Base-by-base conservation (phyloP, 2,329 filamentous ascomycete genomes). In the Penicillium sp. region DNA sequence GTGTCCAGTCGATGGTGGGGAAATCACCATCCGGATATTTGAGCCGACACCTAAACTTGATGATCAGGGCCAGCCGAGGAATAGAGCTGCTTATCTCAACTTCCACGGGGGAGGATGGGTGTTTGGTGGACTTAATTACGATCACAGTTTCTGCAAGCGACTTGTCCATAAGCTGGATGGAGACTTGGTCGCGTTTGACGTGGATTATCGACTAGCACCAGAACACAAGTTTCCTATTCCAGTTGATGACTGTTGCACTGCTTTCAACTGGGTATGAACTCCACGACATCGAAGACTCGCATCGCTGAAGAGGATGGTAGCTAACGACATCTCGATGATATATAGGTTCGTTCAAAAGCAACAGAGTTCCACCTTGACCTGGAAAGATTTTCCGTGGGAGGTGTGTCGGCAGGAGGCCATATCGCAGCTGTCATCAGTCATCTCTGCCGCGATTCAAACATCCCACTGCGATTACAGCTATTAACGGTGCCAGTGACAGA, bases 61-160 rank as follows among this genome's bases (percentile, higher is more conserved):
- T 39, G 56, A 57, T 2, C 57, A 71, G n/a, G 63, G 61, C 3
- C 61, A 61, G 31, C 56, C 53, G 29, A 67, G 61, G 56, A 70
- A 64, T 52, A 69, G 73, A 59, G 73, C 73, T 1, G 73, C 66
- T 9, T 78, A 77, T 63, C 56, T 79, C 54, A 76, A 76, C 43
- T 75, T 74, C 56, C 72, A 75, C 51, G 73, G 74, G 9, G 71
- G 73, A 29, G 74, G 74, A 9, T 79, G 75, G 73, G 75, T 78
- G 7, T 76, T 79, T 59, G 75, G 75, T 2, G 71, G 70, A 1
- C 63, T 78, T 1, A 52, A 56, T 4, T 63, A 61, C 1, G 75
- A 78, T 43, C 69, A 75, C 56, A 72, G 76, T 38, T 72, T 75
- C 52, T 78, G 75, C 56, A 77, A 77, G 57, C 65, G 67, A 18